Percentiles rank a stretch among this genome's conserved stretches.
Evolutionary conservation across 2,329 filamentous ascomycete genomes (phyloP).

Genomic region (Pseudogymnoascus sp.): DNA sequence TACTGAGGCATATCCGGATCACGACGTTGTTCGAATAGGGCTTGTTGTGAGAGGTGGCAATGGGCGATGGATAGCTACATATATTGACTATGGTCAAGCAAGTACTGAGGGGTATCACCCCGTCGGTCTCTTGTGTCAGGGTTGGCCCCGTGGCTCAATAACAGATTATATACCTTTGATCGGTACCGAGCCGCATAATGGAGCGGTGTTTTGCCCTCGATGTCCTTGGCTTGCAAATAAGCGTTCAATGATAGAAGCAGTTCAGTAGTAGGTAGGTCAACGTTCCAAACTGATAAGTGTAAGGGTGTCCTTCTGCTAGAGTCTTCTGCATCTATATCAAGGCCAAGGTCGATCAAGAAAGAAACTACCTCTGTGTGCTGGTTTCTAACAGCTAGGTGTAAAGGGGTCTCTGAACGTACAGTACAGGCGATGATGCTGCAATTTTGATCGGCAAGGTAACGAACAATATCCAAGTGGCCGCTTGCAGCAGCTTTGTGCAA

Average conservation of each 20-base stretch:
- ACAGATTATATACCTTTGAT: background rate
- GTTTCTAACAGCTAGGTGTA: background rate
- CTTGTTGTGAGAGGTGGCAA: background rate
- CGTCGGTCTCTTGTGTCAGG: slow-evolving; percentile 21
- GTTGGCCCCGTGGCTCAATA: background rate
- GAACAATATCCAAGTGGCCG: background rate
- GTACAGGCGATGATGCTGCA: background rate
- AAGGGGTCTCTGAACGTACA: background rate
- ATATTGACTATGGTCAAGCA: slow-evolving; percentile 33
- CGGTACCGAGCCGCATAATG: background rate
- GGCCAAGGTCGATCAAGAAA: background rate
- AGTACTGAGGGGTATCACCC: slow-evolving; percentile 44
- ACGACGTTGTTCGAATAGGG: background rate
- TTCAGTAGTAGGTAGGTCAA: background rate
- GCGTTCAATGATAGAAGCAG: background rate
- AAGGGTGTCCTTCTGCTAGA: background rate
- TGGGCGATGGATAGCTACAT: background rate
- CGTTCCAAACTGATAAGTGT: background rate
- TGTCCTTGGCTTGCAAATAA: background rate
- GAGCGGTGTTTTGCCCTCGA: background rate
- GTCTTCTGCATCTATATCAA: background rate
- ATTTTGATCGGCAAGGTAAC: background rate
- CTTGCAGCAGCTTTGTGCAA: background rate
- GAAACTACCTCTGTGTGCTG: background rate
- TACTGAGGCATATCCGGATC: background rate